A percentile compares a stretch with the other conserved stretches of the same genome.
Conservation (phyloP, 129 eudicot genomes). For the Ambrosia artemisiifolia region DNA sequence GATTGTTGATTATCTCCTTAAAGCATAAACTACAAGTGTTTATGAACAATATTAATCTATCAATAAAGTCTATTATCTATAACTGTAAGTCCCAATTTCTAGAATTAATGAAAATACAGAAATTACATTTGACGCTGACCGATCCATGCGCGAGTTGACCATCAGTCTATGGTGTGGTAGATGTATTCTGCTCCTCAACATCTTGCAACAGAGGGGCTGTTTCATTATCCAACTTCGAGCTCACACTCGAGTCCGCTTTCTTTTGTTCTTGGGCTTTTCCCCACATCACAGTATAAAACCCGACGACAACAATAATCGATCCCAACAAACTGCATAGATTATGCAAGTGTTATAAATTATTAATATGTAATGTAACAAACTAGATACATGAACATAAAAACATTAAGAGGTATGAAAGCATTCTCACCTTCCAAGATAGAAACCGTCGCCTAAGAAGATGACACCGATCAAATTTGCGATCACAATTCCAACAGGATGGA, state of each 20-base stretch:
- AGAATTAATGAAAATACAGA: neutral
- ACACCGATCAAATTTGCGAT: constrained; percentile 56
- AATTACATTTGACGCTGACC: constrained; percentile 1
- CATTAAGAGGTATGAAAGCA: neutral
- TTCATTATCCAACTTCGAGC: constrained; percentile 20
- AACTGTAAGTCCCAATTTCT: neutral
- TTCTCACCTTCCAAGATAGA: constrained; percentile 82
- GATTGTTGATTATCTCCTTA: constrained; percentile 61
- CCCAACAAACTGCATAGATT: constrained; percentile 65
- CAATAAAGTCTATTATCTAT: neutral
- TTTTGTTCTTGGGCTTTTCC: constrained; percentile 68
- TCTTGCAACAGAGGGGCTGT: constrained; percentile 49
- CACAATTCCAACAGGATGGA: constrained; percentile 79
- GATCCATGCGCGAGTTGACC: neutral
- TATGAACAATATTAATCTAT: constrained; percentile 12
- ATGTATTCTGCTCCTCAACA: constrained; percentile 23
- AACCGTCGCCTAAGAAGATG: constrained; percentile 55
- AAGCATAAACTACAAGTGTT: constrained; percentile 22
- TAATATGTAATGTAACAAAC: neutral
- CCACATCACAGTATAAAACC: constrained; percentile 90
- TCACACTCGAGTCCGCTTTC: constrained; percentile 4
- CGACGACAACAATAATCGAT: constrained; percentile 57
- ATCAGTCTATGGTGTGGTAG: constrained; percentile 6
- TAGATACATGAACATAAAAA: neutral
- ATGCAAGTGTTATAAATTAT: neutral